These are phyloP conservation scores for Psilocybe azurescens DNA, from an alignment of 768 basidiomycete genomes.

Conservation along the genomic window DNA sequence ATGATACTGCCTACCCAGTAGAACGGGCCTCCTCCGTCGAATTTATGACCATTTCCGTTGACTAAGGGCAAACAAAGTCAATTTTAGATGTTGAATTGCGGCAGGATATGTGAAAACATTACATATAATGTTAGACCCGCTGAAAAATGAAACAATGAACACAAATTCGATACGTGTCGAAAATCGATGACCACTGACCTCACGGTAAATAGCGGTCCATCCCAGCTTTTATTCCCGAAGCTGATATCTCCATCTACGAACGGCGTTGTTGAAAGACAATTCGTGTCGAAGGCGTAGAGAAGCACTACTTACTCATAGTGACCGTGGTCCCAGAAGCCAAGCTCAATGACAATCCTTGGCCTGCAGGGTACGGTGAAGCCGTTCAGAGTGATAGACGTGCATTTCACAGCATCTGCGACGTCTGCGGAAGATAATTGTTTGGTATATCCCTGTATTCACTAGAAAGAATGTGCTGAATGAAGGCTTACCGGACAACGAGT, in stretches of 20 bases:
- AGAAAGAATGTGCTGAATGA: not conserved
- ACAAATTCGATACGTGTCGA: not conserved
- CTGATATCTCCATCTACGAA: slow-evolving; percentile 56
- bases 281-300: not conserved
- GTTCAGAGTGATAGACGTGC: slow-evolving; percentile 62
- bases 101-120: slow-evolving; percentile 16
- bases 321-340: slow-evolving; percentile 58
- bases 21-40: slow-evolving; percentile 49
- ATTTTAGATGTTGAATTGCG: too few species aligned
- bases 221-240: slow-evolving; percentile 59
- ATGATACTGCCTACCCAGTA: slow-evolving; percentile 38
- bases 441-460: too few species aligned
- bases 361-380: slow-evolving; percentile 62
- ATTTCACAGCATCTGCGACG: slow-evolving; percentile 38
- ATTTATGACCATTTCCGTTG: slow-evolving; percentile 46
- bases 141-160: slow-evolving; percentile 20
- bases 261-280: not conserved
- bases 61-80: slow-evolving; percentile 25
- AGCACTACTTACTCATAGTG: slow-evolving; percentile 51
- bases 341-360: slow-evolving; percentile 51
- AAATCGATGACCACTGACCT: slow-evolving; percentile 34
- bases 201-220: slow-evolving; percentile 58
- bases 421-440: not conserved
- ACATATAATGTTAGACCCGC: slow-evolving; percentile 56
- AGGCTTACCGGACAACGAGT: slow-evolving; percentile 44